Evolutionary conservation across 2,329 filamentous ascomycete species (phyloP), one percentile per base, ranked within the genome.

Genomic region (Penicillium sp.): DNA sequence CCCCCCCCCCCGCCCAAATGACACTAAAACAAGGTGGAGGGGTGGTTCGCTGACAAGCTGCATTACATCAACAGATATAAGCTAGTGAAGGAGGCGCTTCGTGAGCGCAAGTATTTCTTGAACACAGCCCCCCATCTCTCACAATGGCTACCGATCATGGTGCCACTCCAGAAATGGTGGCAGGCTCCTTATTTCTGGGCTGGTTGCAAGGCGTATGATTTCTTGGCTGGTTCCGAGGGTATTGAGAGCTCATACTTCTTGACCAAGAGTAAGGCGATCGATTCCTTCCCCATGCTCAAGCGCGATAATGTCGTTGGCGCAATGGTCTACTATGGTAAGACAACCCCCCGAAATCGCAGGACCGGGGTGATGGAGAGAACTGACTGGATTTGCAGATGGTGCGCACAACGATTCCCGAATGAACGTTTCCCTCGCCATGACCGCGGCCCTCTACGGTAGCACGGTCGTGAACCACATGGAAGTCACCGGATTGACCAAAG

Each of bases 371-470:
- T 51, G n/a, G 18, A 35, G 9, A 25, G n/a, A 26, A 26, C 41
- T 50, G 41, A 51, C 60, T 67, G 56, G 37, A 11, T 49, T 45
- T 25, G 23, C 54, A 83, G 90, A 96, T 76, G 91, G 91, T 65
- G 90, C 89, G 27, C 91, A 96, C 76, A 96, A 96, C 69, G 91
- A 96, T 73, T 94, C 90, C 20, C 85, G 91, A 48, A 95, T 96
- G 90, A 95, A 95, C 69, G 88, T 94, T 26, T 92, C 89, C 8
- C 81, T 95, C 54, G 90, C 89, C 20, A 90, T 93, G 85, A 95
- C 91, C 18, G 90, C 90, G 53, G 89, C 90, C n/a, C 78, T 95
- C 42, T 95, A 94, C 70, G 90, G 90, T 29, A 85, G 86, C 53
- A 95, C 89, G 4, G 84, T 94, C 37, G 84, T 91, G 56, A 95